Base-by-base conservation (phyloP, 2,329 filamentous ascomycete genomes). In the Apiospora pterosperma region DNA sequence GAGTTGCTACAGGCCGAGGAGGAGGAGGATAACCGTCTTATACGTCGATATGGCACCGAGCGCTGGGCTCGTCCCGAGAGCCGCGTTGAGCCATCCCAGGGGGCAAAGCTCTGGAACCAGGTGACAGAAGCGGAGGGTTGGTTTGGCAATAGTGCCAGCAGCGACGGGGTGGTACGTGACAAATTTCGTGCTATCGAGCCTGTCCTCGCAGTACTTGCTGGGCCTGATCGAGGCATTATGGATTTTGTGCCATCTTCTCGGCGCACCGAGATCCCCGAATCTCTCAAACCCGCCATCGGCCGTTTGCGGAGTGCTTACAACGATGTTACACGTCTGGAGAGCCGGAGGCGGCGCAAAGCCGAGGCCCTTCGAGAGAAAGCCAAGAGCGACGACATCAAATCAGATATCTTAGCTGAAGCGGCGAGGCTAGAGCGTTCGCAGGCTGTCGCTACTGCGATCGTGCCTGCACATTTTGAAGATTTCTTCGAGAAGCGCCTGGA, bases 211-310 rank as follows among this genome's bases (percentile, higher is more conserved):
- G 83, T 98, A 5, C 84, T 99, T 4, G 90, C 90, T 0, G 92
- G 93, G 1, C 88, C 92, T 0, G 92, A 97, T 72, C 86, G 92
- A 11, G 90, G 90, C 52, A 83, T 98, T 16, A 91, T 97, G 77
- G 91, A 94, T 61, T 97, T 91, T 71, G 94, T 99, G 1, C 96
- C 96, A 0, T 95, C 91, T 62, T 96, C 92, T 69, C 85, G 92
- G 58, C 87, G 90, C 64, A 89, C 91, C 8, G 89, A 89, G 44
- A 91, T 97, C 66, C 92, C 92, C 1, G 89, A 94, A 25, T 86
- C 90, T 31, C 85, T 98, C 8, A 93, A 96, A 75, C 85, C 88
- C 10, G 91, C 94, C 65, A 90, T 94, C 14, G 90, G 88, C 59
- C 88, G 88, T 65, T 80, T 99, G 55, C 88, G 96, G 19, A 89